Evolutionary conservation across 2,329 filamentous ascomycete genomes (phyloP), one percentile per base, ranked within the genome.

Genomic region (Phaeomoniella chlamydospora): DNA sequence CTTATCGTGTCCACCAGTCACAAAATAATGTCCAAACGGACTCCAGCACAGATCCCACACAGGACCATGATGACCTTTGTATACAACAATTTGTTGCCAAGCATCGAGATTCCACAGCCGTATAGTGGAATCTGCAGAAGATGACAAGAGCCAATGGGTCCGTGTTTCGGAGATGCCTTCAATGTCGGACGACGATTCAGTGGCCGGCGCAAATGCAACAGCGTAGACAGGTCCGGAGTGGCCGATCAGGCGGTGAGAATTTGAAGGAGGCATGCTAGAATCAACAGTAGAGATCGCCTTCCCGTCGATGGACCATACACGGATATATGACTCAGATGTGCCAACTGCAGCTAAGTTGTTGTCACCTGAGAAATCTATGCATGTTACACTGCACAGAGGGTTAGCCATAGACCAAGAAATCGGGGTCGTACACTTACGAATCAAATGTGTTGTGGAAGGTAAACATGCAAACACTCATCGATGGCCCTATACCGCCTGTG

Each of bases 401-500:
- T 56, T 40, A 57, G 48, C 19, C 33, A n/a, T n/a, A n/a, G n/a
- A n/a, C n/a, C n/a, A n/a, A n/a, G n/a, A n/a, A n/a, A n/a, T n/a
- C n/a, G n/a, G n/a, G n/a, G n/a, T n/a, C n/a, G n/a, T 6, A 40
- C 5, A 43, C 74, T 64, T 62, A 87, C 84, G 76, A 81, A 57
- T 93, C 86, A 43, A 86, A 78, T 0, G 84, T 93, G 57, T 98
- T 98, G 64, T 98, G 90, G 52, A 96, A 94, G 1, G 90, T 98
- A 55, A 92, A 94, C 82, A 96, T 96, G 65, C 84, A 90, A 15
- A 92, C 79, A 49, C 86, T 93, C 40, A 94, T 69, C 16, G 78
- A 77, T 37, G 85, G 75, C 11, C 87, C 85, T 35, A 87, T 72
- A 5, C 87, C 88, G 12, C 85, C 83, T 10, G 82, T 88, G 19